Conservation (phyloP, 140 eudicot genomes). For the Senecio squalidus region DNA sequence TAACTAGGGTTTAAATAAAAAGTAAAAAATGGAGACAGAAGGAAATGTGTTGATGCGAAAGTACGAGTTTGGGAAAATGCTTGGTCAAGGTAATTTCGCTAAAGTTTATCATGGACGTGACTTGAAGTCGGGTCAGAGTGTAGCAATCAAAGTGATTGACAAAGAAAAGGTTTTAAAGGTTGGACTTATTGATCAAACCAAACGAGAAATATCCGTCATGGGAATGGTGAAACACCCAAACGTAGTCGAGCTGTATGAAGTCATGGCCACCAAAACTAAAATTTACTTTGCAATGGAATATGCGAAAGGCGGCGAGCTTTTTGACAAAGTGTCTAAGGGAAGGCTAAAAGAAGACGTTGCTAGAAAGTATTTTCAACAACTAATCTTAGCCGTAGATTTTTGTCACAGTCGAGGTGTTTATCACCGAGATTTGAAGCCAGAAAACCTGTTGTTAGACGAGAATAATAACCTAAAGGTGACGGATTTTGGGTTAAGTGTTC, state of each 20-base stretch:
- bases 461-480: constrained; percentile 50
- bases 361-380: constrained; percentile 55
- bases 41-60: constrained; percentile 56
- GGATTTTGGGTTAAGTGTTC: constrained; percentile 73
- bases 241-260: constrained; percentile 56
- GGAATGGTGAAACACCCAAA: constrained; percentile 52
- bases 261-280: constrained; percentile 69
- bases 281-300: constrained; percentile 63
- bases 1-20: constrained; percentile 2
- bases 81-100: constrained; percentile 75
- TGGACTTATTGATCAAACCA: constrained; percentile 64
- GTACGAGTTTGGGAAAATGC: constrained; percentile 60
- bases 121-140: constrained; percentile 40
- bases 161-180: constrained; percentile 56
- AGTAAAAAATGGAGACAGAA: constrained; percentile 34
- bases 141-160: constrained; percentile 70
- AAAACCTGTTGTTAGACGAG: constrained; percentile 59
- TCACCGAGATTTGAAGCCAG: constrained; percentile 74
- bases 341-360: constrained; percentile 58
- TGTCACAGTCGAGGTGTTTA: constrained; percentile 67
- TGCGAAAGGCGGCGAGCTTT: constrained; percentile 77
- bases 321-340: constrained; percentile 58
- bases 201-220: constrained; percentile 70
- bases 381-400: constrained; percentile 53
- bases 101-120: constrained; percentile 63